Conservation (phyloP, 331 rosid genomes). For the Cydonia oblonga region DNA sequence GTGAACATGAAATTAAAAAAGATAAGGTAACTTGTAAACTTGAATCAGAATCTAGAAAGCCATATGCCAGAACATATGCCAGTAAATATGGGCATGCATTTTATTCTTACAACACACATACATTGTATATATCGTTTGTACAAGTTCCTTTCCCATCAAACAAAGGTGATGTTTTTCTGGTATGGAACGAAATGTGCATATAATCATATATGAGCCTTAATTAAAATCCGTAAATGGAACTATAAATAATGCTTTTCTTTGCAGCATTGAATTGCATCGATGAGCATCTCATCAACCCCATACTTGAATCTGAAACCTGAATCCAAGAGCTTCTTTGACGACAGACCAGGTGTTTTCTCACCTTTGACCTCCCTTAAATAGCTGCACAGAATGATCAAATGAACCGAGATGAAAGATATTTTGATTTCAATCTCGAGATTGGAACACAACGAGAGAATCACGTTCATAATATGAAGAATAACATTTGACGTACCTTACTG, state of each 20-base stretch:
- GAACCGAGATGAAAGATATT: background rate
- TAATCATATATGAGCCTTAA: too few species aligned
- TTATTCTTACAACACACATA: too few species aligned
- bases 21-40: too few species aligned
- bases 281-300: slow-evolving; percentile 37
- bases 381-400: slow-evolving; percentile 3
- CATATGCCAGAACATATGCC: slow-evolving; percentile 66
- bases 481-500: background rate
- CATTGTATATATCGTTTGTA: background rate
- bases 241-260: background rate
- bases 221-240: background rate
- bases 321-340: slow-evolving; percentile 48
- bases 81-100: too few species aligned
- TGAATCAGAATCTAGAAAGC: background rate
- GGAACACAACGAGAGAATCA: background rate
- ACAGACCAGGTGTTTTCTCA: slow-evolving; percentile 4
- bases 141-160: too few species aligned
- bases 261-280: slow-evolving; percentile 45
- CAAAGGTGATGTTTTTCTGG: too few species aligned
- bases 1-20: too few species aligned
- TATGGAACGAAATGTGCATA: too few species aligned
- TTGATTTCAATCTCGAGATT: background rate
- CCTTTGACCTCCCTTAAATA: slow-evolving; percentile 16
- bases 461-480: background rate
- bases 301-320: slow-evolving; percentile 44